Percentiles rank a stretch among this genome's conserved stretches.
phyloP scores from a whole-genome alignment of 2,329 filamentous ascomycete genomes.

The Paecilomyces formosus region DNA sequence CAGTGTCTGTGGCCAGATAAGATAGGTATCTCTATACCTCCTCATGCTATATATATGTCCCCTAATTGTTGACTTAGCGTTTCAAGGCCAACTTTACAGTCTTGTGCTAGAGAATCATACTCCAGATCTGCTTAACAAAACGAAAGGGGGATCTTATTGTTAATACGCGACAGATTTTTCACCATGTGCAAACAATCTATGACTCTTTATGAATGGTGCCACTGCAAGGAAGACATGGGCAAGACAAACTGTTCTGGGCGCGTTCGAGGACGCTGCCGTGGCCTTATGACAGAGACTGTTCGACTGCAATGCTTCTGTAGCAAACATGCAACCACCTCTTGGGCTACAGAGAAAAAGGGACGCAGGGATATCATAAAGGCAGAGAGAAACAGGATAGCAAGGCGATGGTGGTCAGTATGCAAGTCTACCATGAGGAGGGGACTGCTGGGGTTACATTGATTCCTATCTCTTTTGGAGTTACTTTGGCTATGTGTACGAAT shows the following conservation, averaged over 20 bases:
- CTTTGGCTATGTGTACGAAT: background rate
- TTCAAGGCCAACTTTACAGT: no score
- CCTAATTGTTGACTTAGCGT: no score
- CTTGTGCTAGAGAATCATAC: no score
- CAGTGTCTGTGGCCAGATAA: no score
- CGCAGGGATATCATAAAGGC: conserved; percentile 10
- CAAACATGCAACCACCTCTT: conserved; percentile 24
- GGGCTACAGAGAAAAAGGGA: conserved; percentile 22
- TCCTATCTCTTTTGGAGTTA: background rate
- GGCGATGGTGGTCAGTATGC: background rate
- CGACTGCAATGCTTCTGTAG: conserved; percentile 34
- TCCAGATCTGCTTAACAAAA: background rate
- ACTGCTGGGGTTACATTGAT: background rate
- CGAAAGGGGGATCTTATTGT: background rate
- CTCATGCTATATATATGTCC: no score
- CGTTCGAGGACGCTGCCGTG: conserved; percentile 20
- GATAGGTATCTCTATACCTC: no score
- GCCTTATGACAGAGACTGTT: conserved; percentile 25
- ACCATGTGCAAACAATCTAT: conserved; percentile 29
- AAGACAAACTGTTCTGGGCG: conserved; percentile 20
- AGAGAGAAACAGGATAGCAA: conserved; percentile 2
- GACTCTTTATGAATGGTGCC: conserved; percentile 31
- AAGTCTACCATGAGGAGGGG: background rate
- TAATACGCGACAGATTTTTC: conserved; percentile 6
- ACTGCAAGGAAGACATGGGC: conserved; percentile 29